Conservation (phyloP, 257 asterid species). For the Mitragyna speciosa region DNA sequence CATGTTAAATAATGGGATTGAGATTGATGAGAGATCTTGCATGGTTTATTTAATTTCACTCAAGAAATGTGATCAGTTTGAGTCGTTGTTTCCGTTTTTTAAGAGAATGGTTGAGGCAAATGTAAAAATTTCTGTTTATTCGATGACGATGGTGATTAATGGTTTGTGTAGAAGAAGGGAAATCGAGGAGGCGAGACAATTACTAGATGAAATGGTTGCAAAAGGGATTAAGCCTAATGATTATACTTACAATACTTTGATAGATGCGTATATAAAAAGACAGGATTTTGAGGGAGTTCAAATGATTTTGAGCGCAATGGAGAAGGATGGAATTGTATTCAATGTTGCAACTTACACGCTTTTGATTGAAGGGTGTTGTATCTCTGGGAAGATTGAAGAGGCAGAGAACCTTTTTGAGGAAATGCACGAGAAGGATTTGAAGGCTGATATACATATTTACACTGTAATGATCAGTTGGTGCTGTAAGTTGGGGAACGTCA, state of each 20-base stretch:
- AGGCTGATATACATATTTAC: slow-evolving; percentile 53
- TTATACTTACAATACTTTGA: slow-evolving; percentile 62
- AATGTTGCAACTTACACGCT: slow-evolving; percentile 67
- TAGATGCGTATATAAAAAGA: slow-evolving; percentile 60
- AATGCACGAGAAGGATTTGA: slow-evolving; percentile 54
- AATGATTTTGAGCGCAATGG: slow-evolving; percentile 51
- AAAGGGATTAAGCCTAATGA: slow-evolving; percentile 66
- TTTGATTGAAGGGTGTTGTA: slow-evolving; percentile 44
- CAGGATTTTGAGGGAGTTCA: slow-evolving; percentile 45
- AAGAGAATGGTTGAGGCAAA: slow-evolving; percentile 61
- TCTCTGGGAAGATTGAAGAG: slow-evolving; percentile 36
- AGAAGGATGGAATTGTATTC: slow-evolving; percentile 53
- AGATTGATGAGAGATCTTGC: slow-evolving; percentile 76
- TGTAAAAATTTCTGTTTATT: slow-evolving; percentile 67
- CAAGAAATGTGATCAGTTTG: slow-evolving; percentile 50
- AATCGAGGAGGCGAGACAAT: slow-evolving; percentile 47
- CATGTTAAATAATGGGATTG: slow-evolving; percentile 41
- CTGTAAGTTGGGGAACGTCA: slow-evolving; percentile 48
- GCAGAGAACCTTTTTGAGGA: slow-evolving; percentile 66
- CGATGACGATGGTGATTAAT: slow-evolving; percentile 67
- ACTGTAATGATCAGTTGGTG: slow-evolving; percentile 58
- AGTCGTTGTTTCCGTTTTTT: slow-evolving; percentile 48
- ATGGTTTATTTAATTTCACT: slow-evolving; percentile 69
- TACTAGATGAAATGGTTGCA: slow-evolving; percentile 52
- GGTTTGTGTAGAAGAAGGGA: slow-evolving; percentile 60